A percentile compares a stretch with the other conserved stretches of the same genome.
Evolutionary conservation across 108 stramenopile genomes (phyloP).

Genomic region (Pseudonitzschia multiseries): DNA sequence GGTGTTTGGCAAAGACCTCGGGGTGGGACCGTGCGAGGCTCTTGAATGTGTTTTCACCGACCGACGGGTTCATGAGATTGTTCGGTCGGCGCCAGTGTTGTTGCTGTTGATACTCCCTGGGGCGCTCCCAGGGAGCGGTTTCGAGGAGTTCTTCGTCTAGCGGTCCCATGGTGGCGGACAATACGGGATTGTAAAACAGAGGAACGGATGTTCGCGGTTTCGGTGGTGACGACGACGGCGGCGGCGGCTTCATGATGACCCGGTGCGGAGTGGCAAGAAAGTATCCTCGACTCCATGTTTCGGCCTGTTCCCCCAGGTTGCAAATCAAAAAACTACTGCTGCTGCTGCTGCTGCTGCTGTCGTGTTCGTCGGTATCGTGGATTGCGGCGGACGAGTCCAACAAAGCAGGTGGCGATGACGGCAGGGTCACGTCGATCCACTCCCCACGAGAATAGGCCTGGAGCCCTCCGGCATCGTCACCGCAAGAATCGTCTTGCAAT

Average conservation of each 20-base stretch:
- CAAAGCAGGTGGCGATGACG: too few species aligned
- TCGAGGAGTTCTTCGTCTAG: conserved; percentile 22
- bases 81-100: conserved; percentile 45
- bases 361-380: background rate
- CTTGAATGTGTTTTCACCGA: conserved; percentile 77
- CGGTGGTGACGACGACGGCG: conserved; percentile 4
- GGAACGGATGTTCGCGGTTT: conserved; percentile 50
- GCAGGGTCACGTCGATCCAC: conserved; percentile 58
- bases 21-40: conserved; percentile 71
- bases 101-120: conserved; percentile 22
- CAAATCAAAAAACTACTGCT: conserved; percentile 40
- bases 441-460: conserved; percentile 59
- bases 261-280: conserved; percentile 72
- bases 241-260: conserved; percentile 35
- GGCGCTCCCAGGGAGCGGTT: conserved; percentile 21
- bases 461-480: conserved; percentile 21
- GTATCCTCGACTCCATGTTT: conserved; percentile 55
- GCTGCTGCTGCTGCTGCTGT: background rate
- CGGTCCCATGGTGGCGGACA: conserved; percentile 55
- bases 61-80: conserved; percentile 43
- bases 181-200: conserved; percentile 66
- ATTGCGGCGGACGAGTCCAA: background rate
- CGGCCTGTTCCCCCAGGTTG: conserved; percentile 71
- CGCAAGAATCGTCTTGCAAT: conserved; percentile 41
- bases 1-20: conserved; percentile 49